Conservation (phyloP, 2,329 filamentous ascomycete species). For the Colletotrichum sp. region DNA sequence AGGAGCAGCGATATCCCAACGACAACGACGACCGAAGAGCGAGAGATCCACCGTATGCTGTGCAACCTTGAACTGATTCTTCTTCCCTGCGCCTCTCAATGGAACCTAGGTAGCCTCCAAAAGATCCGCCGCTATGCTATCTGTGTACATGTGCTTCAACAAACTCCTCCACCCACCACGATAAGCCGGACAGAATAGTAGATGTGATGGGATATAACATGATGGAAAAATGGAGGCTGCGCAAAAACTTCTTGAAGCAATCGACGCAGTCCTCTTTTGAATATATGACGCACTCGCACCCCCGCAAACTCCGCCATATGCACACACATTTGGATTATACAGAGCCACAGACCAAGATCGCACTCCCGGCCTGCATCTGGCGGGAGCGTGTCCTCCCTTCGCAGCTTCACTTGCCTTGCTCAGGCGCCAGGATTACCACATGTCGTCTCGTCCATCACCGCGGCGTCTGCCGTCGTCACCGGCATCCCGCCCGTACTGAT, state of each 20-base stretch:
- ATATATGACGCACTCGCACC: slow-evolving; percentile 14
- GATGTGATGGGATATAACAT: background rate
- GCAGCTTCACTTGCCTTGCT: background rate
- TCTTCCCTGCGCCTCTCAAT: background rate
- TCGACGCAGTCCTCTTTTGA: background rate
- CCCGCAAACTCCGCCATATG: slow-evolving; percentile 19
- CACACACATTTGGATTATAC: slow-evolving; percentile 16
- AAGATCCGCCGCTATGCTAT: slow-evolving; percentile 18
- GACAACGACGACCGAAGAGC: background rate
- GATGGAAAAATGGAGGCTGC: background rate
- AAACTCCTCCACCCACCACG: background rate
- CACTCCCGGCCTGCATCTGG: background rate
- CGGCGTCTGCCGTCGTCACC: slow-evolving; percentile 31
- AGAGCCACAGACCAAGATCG: background rate
- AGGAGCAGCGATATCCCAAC: background rate
- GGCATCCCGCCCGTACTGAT: slow-evolving; percentile 35
- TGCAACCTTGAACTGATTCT: background rate
- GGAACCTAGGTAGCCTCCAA: slow-evolving; percentile 7
- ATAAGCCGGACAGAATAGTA: background rate
- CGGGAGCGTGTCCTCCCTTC: background rate
- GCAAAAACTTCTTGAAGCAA: background rate
- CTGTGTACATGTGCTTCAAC: slow-evolving; percentile 15
- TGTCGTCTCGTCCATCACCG: slow-evolving; percentile 40
- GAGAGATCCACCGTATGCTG: background rate
- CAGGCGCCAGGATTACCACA: slow-evolving; percentile 43